Conservation (phyloP, 2,329 filamentous ascomycete species). For the Shiraia bambusicola region DNA sequence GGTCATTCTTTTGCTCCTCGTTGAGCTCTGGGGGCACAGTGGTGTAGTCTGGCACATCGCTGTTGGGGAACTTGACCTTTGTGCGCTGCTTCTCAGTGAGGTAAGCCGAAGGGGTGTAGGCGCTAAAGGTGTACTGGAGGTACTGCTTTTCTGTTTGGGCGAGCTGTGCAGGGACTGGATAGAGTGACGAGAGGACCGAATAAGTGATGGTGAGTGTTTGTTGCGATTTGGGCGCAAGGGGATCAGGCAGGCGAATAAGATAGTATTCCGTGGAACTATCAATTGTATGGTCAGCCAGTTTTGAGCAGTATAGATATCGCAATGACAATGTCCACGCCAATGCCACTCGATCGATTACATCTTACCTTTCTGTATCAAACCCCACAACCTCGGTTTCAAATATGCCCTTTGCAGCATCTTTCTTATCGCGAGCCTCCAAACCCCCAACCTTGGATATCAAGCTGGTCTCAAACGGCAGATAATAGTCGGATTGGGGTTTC, state of each 20-base stretch:
- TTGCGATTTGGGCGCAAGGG: constrained; percentile 74
- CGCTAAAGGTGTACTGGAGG: constrained; percentile 81
- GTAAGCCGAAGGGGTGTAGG: constrained; percentile 82
- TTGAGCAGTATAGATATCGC: neutral
- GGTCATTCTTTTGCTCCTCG: constrained; percentile 64
- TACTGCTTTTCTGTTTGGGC: constrained; percentile 85
- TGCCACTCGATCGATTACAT: neutral
- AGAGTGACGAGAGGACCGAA: constrained; percentile 75
- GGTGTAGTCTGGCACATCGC: constrained; percentile 82
- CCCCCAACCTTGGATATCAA: constrained; percentile 77
- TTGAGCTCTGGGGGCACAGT: constrained; percentile 62
- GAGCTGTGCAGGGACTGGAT: constrained; percentile 78
- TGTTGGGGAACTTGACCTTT: constrained; percentile 82
- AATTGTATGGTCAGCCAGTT: constrained; percentile 7
- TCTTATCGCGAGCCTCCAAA: constrained; percentile 91
- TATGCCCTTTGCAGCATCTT: constrained; percentile 65
- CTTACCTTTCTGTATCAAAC: constrained; percentile 56
- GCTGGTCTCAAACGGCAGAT: constrained; percentile 77
- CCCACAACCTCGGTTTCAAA: constrained; percentile 71
- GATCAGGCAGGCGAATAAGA: constrained; percentile 73
- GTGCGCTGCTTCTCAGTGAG: constrained; percentile 91
- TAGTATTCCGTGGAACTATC: constrained; percentile 66
- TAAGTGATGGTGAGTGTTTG: constrained; percentile 87
- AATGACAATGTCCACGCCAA: no score
- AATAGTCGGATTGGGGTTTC: constrained; percentile 85